These are phyloP conservation scores for Xylariomycetidae sp. DNA, from an alignment of 2,329 filamentous ascomycete genomes.

Conservation along the genomic window DNA sequence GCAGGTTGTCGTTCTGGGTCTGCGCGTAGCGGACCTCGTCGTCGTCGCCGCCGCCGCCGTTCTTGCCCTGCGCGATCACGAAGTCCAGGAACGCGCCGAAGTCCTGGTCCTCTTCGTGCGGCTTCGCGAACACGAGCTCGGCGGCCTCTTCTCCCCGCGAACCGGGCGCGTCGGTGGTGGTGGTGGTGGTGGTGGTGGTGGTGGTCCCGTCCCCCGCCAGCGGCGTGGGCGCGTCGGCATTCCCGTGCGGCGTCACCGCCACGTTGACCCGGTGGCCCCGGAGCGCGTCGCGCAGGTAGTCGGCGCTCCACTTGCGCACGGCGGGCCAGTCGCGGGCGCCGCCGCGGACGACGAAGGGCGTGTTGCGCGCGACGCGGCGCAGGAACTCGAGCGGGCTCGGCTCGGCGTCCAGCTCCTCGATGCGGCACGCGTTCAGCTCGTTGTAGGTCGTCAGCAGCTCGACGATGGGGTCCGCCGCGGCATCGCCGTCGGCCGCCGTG, in stretches of 20 bases:
- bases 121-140: constrained; percentile 59
- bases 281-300: constrained; percentile 52
- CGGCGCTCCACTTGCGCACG: constrained; percentile 53
- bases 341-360: constrained; percentile 65
- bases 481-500: constrained; percentile 1
- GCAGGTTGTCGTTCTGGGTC: constrained; percentile 79
- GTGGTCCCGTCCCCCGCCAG: constrained; percentile 12
- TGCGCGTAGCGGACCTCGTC: constrained; percentile 64
- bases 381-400: constrained; percentile 76
- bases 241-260: constrained; percentile 68
- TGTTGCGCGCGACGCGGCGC: constrained; percentile 67
- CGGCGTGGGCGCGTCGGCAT: constrained; percentile 48
- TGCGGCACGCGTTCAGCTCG: constrained; percentile 57
- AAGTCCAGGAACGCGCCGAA: constrained; percentile 59
- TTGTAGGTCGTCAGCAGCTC: constrained; percentile 64
- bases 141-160: not conserved
- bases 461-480: constrained; percentile 33
- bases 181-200: too few species aligned
- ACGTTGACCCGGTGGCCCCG: constrained; percentile 59
- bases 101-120: constrained; percentile 57
- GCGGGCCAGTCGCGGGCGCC: constrained; percentile 61
- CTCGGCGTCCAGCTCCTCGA: constrained; percentile 57
- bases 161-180: not conserved
- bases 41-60: constrained; percentile 18
- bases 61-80: constrained; percentile 51